Conservation (phyloP, 2,329 filamentous ascomycete species). For the Penicillium sp. region DNA sequence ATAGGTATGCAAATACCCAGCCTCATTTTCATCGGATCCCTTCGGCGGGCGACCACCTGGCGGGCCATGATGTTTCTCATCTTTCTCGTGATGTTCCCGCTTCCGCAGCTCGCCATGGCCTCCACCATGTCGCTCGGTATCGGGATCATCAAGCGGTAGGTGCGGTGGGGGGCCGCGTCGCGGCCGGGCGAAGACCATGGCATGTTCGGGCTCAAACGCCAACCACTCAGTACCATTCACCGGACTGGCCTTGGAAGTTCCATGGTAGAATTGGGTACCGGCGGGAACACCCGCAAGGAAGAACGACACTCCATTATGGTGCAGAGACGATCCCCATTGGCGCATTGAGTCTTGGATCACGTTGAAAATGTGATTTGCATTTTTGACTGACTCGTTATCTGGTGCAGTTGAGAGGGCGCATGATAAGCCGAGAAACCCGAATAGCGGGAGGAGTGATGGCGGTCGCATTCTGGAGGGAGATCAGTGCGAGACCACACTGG, state of each 20-base stretch:
- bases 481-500: not conserved
- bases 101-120: conserved; percentile 4
- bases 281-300: conserved; percentile 64
- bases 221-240: conserved; percentile 65
- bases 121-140: not conserved
- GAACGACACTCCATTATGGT: conserved; percentile 73
- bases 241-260: conserved; percentile 46
- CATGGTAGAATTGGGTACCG: conserved; percentile 67
- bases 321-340: conserved; percentile 69
- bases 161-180: conserved; percentile 12
- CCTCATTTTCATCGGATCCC: not conserved
- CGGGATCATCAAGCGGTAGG: not conserved
- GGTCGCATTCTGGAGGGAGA: conserved; percentile 8
- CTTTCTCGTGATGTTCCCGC: not conserved
- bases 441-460: conserved; percentile 8
- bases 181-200: conserved; percentile 59
- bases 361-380: conserved; percentile 69
- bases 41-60: not conserved
- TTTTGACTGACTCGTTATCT: conserved; percentile 26
- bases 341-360: conserved; percentile 68
- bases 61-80: conserved; percentile 1
- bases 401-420: not conserved
- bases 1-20: conserved; percentile 67
- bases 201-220: conserved; percentile 74
- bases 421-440: conserved; percentile 9